These are phyloP conservation scores for Cladosporium sp. DNA, from an alignment of 2,329 filamentous ascomycete species.

Conservation along the genomic window DNA sequence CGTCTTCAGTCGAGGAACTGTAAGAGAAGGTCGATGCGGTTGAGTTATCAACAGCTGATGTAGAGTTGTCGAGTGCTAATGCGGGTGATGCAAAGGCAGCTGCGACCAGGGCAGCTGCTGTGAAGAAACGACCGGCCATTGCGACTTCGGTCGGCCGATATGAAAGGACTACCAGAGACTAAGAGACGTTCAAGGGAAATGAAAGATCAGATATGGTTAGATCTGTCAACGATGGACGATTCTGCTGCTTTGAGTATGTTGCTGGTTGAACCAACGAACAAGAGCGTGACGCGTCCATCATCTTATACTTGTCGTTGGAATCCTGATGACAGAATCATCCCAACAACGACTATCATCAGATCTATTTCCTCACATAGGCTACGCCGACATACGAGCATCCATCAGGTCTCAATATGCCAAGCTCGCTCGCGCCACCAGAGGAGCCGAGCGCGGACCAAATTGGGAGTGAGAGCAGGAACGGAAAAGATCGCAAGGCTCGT, in stretches of 20 bases:
- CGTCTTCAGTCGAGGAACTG: background rate
- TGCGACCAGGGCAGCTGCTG: constrained; percentile 10
- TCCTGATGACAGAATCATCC: background rate
- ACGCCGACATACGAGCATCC: constrained; percentile 10
- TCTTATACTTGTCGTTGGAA: background rate
- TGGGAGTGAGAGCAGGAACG: constrained; percentile 2
- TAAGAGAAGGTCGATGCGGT: constrained; percentile 11
- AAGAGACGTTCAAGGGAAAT: background rate
- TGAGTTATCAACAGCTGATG: constrained; percentile 6
- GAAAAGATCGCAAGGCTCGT: constrained; percentile 6
- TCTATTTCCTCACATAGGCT: constrained; percentile 2
- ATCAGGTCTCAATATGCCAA: background rate
- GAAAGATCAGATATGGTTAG: background rate
- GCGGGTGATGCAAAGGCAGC: constrained; percentile 5
- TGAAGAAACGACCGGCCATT: constrained; percentile 13
- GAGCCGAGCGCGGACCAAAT: constrained; percentile 1
- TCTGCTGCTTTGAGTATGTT: background rate
- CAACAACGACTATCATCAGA: background rate
- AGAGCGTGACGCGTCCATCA: background rate
- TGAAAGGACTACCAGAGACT: background rate
- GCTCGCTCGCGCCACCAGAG: background rate
- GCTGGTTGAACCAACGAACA: background rate
- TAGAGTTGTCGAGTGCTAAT: background rate
- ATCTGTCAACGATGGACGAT: background rate
- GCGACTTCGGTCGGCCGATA: background rate